Base-by-base conservation (phyloP, 768 basidiomycete genomes). In the Russula brevipes region DNA sequence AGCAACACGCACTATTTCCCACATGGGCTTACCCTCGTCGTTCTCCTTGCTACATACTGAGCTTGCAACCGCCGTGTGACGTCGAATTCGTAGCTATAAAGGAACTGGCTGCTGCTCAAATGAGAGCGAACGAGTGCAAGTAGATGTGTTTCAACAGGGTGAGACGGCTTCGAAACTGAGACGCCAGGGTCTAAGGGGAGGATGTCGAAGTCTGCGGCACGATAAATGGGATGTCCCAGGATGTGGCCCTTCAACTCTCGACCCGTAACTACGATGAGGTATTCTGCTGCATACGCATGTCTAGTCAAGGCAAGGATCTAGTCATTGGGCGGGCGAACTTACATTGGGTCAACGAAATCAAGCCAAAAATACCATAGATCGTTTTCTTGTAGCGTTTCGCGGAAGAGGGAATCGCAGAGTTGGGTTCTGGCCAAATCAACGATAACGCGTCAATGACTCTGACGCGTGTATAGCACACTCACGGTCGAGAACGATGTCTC, bases 41-140 rank as follows among this genome's bases (percentile, higher is more conserved):
- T 76, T 71, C 52, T 85, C 80, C 79, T 78, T 10, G 78, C 76
- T 41, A 80, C 77, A 80, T 85, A 86, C 72, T 98, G 96, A 42
- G 81, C 79, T 80, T 99, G 94, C 61, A 98, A 74, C 50, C 90
- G 80, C 59, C 88, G 84, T 12, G 97, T 96, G 67, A 99, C 72
- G 73, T 98, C 94, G 82, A 85, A 95, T 2, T 81, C 84, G 73
- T 98, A 97, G 65, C 90, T 91, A 76, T 94, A 97, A 71, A 94
- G 80, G 72, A 98, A 91, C 56, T 80, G 79, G n/a, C 92, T 91
- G 17, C 82, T 78, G 57, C 81, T 78, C 19, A 98, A 77, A 73
- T 98, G 96, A 41, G 88, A 86, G 64, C 88, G 86, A 59, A 98
- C 85, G 36, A 98, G 86, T 3, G 85, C 87, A 45, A 98, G 77